Evolutionary conservation across 495 filamentous ascomycete genomes (phyloP), one percentile per base, ranked within the genome.

Genomic region (Penicillium macrosclerotiorum): DNA sequence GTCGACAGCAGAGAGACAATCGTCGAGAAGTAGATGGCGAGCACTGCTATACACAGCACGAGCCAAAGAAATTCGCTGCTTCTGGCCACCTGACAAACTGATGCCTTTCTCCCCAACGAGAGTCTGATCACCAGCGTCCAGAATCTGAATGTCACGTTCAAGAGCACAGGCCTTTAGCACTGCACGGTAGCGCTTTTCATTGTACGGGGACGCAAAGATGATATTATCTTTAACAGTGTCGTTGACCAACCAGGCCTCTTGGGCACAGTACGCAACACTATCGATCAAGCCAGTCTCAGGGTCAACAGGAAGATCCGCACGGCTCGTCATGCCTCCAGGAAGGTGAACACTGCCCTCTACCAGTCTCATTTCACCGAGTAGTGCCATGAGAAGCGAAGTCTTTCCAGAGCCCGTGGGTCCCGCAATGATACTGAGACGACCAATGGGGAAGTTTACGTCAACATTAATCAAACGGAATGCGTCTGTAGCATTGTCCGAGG

Each of bases 31-130:
- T 9, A 99, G 63, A 63, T 99, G 92, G 33, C 83, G 81, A 12
- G 90, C 92, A 64, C 85, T 89, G 47, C 88, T 94, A 64, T 99
- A 99, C 11, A 99, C 72, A 1, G 94, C 93, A 51, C 93, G 81
- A 12, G 93, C 93, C 17, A 99, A 75, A 19, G 94, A 97, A 24
- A 99, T 96, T 43, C 93, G 82, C 68, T 99, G 93, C 67, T 99
- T 99, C 65, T 99, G 93, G 3, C 93, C 93, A 47, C 94, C 94
- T 9, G 94, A 99, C 19, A 99, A 76, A 35, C 91, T 89, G 49
- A 99, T 95, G 29, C 94, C 94, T 65, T 96, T 97, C 65, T 99
- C 94, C 33, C 94, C 94, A 9, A 97, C 94, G 9, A 96, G 70
- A 0, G 94, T 97, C 68, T 93, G 80, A 52, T 99, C 94, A 29